Base-by-base conservation (phyloP, 2,329 filamentous ascomycete species). In the Sclerotinia subarctica region DNA sequence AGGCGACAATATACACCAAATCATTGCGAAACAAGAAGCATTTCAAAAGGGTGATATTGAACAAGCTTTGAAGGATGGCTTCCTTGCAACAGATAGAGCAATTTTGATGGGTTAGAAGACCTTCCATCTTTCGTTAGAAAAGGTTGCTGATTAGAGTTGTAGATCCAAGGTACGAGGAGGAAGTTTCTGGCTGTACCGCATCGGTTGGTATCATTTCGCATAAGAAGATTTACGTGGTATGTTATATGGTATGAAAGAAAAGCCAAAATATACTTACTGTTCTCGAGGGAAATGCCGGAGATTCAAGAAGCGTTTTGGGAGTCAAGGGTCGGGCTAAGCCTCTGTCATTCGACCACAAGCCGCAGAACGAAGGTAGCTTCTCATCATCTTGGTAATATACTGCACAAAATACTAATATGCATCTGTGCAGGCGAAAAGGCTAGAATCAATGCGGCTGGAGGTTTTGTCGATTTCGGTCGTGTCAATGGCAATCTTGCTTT, bases 261-360 rank as follows among this genome's bases (percentile, higher is more conserved):
- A 67, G 11, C 76, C 77, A 70, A 78, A 77, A 66, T 70, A 66
- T 52, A n/a, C 64, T 67, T 32, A 69, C 46, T 38, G 19, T 44
- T 67, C 66, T 74, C n/a, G 38, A 99, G 95, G 95, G 93, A 77
- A 99, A 99, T 79, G 93, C 95, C 72, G 95, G 95, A 78, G 95
- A 99, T 80, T 99, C 95, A 72, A 89, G 95, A 83, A 92, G 90
- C 77, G 95, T 99, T 35, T 82, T 99, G 73, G 95, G 95, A 75
- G 93, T 99, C 77, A 99, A 98, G 83, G 95, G 95, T 73, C 88
- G 95, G 76, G 95, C 95, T 74, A 99, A 98, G 83, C 95, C 95
- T 64, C 85, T 99, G 70, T 99, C 95, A n/a, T 96, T 96, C 78
- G 95, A 99, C 79, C 95, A 99, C 85, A 99, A 99, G 82, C 95